phyloP scores from a whole-genome alignment of 2,329 filamentous ascomycete species.

The Fonsecaea erecta region DNA sequence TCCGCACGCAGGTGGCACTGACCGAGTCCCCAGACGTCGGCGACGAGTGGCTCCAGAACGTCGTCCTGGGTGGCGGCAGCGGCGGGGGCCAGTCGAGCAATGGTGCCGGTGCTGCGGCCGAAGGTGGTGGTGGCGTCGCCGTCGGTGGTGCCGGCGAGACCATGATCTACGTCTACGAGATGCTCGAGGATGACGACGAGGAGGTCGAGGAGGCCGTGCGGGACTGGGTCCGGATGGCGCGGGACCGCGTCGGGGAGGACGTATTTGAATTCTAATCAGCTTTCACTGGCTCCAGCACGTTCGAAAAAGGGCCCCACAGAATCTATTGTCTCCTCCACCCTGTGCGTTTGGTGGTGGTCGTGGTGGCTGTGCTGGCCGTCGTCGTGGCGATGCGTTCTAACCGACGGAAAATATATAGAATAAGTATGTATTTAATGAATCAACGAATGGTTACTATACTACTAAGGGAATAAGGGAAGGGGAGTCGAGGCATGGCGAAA shows the following conservation, averaged over 20 bases:
- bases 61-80: conserved; percentile 20
- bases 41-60: conserved; percentile 81
- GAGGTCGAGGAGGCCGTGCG: conserved; percentile 86
- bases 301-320: too few species aligned
- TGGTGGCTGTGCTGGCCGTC: too few species aligned
- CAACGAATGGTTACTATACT: too few species aligned
- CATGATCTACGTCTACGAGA: conserved; percentile 91
- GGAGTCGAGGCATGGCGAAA: too few species aligned
- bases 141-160: conserved; percentile 65
- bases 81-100: conserved; percentile 10
- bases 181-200: conserved; percentile 96
- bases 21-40: conserved; percentile 71
- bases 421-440: too few species aligned
- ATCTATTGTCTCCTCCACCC: too few species aligned
- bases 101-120: background rate
- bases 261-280: conserved; percentile 34
- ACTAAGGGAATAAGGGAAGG: too few species aligned
- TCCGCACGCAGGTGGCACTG: conserved; percentile 78
- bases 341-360: too few species aligned
- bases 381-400: too few species aligned
- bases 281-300: too few species aligned
- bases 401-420: too few species aligned
- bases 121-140: conserved; percentile 10
- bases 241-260: conserved; percentile 85
- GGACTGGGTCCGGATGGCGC: conserved; percentile 87